Evolutionary conservation across 108 stramenopile genomes (phyloP), one percentile per base, ranked within the genome.

Genomic region (Seminavis robusta): DNA sequence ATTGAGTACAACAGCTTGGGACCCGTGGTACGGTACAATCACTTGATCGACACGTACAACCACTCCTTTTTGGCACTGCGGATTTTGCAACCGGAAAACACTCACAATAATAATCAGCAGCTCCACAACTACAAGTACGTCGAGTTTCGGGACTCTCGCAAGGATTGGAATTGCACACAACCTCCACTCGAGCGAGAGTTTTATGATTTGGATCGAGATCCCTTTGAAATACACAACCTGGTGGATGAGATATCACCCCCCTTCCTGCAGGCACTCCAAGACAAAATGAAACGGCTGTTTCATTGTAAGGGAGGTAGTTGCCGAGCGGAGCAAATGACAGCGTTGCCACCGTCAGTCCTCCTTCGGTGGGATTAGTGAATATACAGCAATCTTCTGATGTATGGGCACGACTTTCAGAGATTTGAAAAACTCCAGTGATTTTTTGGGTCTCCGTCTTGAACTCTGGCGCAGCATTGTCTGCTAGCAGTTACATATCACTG

Each of bases 61-160:
- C 59, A 69, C 30, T 59, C 59, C 9, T 76, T 76, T 61, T 8
- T 58, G 38, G 62, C 63, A 46, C 37, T 76, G 3, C 62, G 74
- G 0, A 56, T 61, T 19, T 20, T 47, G 27, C 4, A 37, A 29
- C 2, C 36, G 52, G 46, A 56, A 39, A 28, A 27, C n/a, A 6
- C 25, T 19, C 0, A 21, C 32, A 31, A 0, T 38, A 25, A 32
- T 43, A 13, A 44, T 19, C 9, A 16, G 21, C 15, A 51, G 21
- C 32, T 23, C 20, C 24, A n/a, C 7, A 28, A 72, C 26, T 21
- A 65, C n/a, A 72, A 72, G 40, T 76, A 65, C 38, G 34, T 59
- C 0, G 63, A 61, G 51, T 76, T 66, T 51, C 55, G 50, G 3
- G 70, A 67, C 46, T 44, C 26, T 23, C 64, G 47, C 24, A 27